Conservation (phyloP, 352 stramenopile species). For the Phytophthora parvispora region DNA sequence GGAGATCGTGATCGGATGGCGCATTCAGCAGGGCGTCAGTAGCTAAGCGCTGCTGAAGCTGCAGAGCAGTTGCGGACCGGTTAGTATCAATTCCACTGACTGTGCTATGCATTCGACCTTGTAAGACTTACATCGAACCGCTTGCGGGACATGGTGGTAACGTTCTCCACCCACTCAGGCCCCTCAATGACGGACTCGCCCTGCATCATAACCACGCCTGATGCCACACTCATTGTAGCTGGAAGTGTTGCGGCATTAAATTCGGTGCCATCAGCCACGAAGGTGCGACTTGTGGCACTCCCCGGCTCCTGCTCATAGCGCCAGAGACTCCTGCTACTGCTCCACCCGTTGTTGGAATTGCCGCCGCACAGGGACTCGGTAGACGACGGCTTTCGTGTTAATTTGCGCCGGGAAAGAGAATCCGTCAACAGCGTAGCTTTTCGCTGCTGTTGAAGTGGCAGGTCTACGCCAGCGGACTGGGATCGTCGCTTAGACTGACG, state of each 20-base stretch:
- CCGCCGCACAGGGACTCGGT: conserved; percentile 10
- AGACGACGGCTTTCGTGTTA: conserved; percentile 16
- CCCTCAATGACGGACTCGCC: conserved; percentile 56
- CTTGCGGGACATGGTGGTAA: conserved; percentile 73
- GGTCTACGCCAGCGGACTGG: conserved; percentile 15
- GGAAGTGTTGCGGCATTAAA: conserved; percentile 35
- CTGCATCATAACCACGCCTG: conserved; percentile 53
- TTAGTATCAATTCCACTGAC: background rate
- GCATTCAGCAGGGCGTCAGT: conserved; percentile 57
- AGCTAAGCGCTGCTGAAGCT: conserved; percentile 73
- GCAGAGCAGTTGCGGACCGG: background rate
- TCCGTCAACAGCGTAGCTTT: conserved; percentile 31
- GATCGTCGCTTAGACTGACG: conserved; percentile 22
- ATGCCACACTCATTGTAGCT: conserved; percentile 39
- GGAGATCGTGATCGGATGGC: conserved; percentile 12
- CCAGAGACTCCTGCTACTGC: conserved; percentile 31
- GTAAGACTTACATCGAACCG: conserved; percentile 61
- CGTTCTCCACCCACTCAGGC: conserved; percentile 44
- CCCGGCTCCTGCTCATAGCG: conserved; percentile 28
- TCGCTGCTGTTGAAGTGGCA: conserved; percentile 10
- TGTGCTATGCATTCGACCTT: background rate
- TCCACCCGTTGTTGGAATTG: conserved; percentile 14
- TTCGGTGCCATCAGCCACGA: conserved; percentile 26
- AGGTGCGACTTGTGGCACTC: conserved; percentile 20
- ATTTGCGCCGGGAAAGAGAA: conserved; percentile 28